Conservation (phyloP, 163 green algal genomes). For the Chlamydomonas reinhardtii region DNA sequence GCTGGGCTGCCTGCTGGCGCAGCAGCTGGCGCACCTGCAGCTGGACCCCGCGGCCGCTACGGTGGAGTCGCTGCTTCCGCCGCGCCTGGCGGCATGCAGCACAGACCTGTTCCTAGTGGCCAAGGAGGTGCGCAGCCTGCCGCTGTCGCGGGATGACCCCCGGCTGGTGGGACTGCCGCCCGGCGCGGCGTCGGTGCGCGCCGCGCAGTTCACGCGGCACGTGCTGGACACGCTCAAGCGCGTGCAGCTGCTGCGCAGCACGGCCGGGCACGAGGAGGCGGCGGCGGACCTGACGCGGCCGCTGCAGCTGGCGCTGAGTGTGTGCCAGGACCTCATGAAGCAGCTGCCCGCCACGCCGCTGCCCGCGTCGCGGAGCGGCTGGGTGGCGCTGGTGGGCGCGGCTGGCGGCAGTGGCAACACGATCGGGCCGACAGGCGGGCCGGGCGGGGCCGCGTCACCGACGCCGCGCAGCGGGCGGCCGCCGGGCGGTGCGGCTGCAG, state of each 20-base stretch:
- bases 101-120: conserved; percentile 28
- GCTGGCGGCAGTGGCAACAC: not conserved
- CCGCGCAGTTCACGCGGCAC: conserved; percentile 45
- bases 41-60: not conserved
- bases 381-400: conserved; percentile 24
- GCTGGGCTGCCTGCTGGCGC: conserved; percentile 49
- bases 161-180: conserved; percentile 51
- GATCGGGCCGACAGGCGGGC: not conserved
- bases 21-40: conserved; percentile 45
- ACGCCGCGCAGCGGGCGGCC: too few species aligned
- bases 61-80: conserved; percentile 40
- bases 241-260: conserved; percentile 49
- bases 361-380: conserved; percentile 33
- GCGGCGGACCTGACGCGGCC: conserved; percentile 36
- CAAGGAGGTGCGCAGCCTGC: conserved; percentile 33
- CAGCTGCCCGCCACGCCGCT: conserved; percentile 54
- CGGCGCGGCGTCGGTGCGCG: conserved; percentile 44
- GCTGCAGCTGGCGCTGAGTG: conserved; percentile 47
- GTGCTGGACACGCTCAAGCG: conserved; percentile 55
- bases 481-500: too few species aligned
- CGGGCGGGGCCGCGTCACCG: not conserved
- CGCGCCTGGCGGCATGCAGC: conserved; percentile 12
- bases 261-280: conserved; percentile 1
- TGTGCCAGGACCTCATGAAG: conserved; percentile 54
- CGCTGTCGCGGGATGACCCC: conserved; percentile 37